phyloP scores from a whole-genome alignment of 495 filamentous ascomycete species.

The Glutinoglossum americanum region DNA sequence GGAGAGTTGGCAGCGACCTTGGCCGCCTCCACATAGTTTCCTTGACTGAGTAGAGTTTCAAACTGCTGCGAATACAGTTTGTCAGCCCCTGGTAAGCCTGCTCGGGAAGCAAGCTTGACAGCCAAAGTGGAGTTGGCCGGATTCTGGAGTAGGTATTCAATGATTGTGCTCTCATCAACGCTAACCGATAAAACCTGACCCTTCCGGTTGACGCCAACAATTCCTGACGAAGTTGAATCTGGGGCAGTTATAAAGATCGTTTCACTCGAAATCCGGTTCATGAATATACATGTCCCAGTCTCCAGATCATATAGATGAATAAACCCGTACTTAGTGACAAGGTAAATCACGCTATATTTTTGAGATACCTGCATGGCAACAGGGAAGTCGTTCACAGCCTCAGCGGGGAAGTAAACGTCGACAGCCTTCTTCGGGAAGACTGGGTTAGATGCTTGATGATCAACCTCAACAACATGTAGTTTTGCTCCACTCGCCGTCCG shows the following conservation, averaged over 20 bases:
- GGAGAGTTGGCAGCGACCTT: slow-evolving; percentile 94
- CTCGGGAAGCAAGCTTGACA: slow-evolving; percentile 85
- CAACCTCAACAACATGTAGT: slow-evolving; percentile 93
- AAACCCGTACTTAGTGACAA: slow-evolving; percentile 97
- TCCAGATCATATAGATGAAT: slow-evolving; percentile 97
- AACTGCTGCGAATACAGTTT: slow-evolving; percentile 87
- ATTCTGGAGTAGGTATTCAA: slow-evolving; percentile 87
- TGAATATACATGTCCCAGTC: slow-evolving; percentile 93
- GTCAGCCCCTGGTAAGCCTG: slow-evolving; percentile 84
- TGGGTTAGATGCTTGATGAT: slow-evolving; percentile 73
- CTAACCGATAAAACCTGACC: slow-evolving; percentile 88
- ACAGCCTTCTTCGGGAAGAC: slow-evolving; percentile 84
- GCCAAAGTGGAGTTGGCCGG: slow-evolving; percentile 79
- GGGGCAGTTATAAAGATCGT: slow-evolving; percentile 89
- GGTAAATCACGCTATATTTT: slow-evolving; percentile 86
- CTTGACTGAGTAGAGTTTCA: slow-evolving; percentile 53
- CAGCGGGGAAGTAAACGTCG: slow-evolving; percentile 90
- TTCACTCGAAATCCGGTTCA: slow-evolving; percentile 98
- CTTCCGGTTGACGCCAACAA: slow-evolving; percentile 91
- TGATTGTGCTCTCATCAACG: slow-evolving; percentile 73
- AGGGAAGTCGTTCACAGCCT: slow-evolving; percentile 90
- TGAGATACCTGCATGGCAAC: slow-evolving; percentile 94
- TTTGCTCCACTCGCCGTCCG: slow-evolving; percentile 74
- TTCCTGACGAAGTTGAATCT: slow-evolving; percentile 64
- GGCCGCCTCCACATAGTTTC: slow-evolving; percentile 68